These are phyloP conservation scores for Penicillium mononematosum DNA, from an alignment of 495 filamentous ascomycete genomes.

Conservation along the genomic window DNA sequence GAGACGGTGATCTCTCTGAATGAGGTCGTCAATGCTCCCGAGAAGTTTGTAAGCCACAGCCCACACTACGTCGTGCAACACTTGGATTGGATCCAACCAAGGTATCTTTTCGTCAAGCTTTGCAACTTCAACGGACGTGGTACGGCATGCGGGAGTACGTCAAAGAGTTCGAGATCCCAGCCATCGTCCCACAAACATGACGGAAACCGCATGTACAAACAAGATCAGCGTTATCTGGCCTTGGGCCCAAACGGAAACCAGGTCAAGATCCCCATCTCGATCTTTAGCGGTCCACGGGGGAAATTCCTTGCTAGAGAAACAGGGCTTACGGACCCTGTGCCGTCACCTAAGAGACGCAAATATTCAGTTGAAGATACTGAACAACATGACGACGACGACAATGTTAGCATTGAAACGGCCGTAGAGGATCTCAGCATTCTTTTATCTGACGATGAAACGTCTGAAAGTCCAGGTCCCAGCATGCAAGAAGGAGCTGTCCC, in stretches of 20 bases:
- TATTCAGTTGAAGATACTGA: neutral
- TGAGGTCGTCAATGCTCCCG: conserved; percentile 78
- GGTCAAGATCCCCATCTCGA: conserved; percentile 52
- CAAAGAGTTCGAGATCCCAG: neutral
- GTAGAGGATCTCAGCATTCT: conserved; percentile 27
- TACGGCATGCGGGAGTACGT: neutral
- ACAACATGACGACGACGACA: conserved; percentile 9
- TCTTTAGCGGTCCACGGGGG: conserved; percentile 41
- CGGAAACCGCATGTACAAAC: conserved; percentile 36
- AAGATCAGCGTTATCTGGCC: conserved; percentile 53
- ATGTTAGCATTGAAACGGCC: conserved; percentile 23
- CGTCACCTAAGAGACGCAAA: conserved; percentile 15
- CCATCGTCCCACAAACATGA: neutral
- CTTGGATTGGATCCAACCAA: conserved; percentile 86
- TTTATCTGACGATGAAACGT: conserved; percentile 12
- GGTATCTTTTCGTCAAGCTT: conserved; percentile 74
- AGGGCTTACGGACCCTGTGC: neutral
- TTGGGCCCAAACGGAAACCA: conserved; percentile 30
- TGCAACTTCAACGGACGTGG: neutral
- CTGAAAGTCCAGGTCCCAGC: neutral
- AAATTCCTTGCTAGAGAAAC: neutral
- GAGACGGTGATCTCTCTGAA: conserved; percentile 68
- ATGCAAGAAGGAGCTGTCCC: neutral
- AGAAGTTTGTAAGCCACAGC: conserved; percentile 51
- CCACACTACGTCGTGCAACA: conserved; percentile 73